Percentiles rank a stretch among this genome's conserved stretches.
Evolutionary conservation across 2,329 filamentous ascomycete species (phyloP).

Genomic region (Neopestalotiopsis clavispora): DNA sequence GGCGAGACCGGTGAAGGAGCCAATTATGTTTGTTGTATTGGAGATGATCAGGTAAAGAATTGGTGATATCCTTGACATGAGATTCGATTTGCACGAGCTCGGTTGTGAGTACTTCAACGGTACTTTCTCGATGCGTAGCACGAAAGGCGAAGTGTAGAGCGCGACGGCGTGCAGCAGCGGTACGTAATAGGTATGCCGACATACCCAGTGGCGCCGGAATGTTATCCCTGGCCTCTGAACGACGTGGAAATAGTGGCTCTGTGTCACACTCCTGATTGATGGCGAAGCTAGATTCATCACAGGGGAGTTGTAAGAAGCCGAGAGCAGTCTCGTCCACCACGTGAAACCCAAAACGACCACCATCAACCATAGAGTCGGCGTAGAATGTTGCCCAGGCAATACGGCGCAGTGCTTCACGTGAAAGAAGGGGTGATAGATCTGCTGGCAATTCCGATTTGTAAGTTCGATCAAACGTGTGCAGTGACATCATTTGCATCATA

Average conservation of each 20-base stretch:
- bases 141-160: conserved; percentile 3
- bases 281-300: neutral
- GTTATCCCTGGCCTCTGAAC: neutral
- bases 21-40: neutral
- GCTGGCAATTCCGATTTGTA: neutral
- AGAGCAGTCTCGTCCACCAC: neutral
- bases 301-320: neutral
- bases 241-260: neutral
- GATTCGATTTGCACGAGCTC: neutral
- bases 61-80: neutral
- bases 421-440: neutral
- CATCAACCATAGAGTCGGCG: neutral
- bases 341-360: neutral
- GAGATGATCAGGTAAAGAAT: conserved; percentile 1
- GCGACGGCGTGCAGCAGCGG: neutral
- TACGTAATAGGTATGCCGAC: neutral
- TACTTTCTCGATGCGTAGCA: neutral
- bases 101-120: neutral
- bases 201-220: neutral
- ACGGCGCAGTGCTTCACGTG: neutral
- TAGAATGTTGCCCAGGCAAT: neutral
- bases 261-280: neutral
- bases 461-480: neutral
- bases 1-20: neutral
- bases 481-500: conserved; percentile 1